Conservation (phyloP, 1,139 yeast species). For the Diutina rugosa region DNA sequence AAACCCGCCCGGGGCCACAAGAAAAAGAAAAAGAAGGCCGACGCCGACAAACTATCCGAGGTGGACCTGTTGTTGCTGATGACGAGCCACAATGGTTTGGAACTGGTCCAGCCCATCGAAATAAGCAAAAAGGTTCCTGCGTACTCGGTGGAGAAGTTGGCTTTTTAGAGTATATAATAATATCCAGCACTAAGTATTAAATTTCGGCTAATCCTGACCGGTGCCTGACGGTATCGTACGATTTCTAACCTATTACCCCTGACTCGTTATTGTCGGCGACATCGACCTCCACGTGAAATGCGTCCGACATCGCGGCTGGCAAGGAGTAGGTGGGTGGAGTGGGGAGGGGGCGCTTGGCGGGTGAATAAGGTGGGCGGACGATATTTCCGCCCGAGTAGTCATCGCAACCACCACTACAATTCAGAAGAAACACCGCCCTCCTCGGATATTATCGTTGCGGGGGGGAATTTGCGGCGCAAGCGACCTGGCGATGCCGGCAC, state of each 20-base stretch:
- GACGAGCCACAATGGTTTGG: neutral
- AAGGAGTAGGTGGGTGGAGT: too few relatives aligned
- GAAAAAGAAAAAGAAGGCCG: conserved; percentile 10
- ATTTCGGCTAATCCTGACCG: neutral
- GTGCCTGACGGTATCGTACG: neutral
- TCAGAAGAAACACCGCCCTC: too few relatives aligned
- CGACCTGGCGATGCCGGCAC: too few relatives aligned
- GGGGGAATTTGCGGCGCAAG: too few relatives aligned
- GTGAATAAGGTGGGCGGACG: too few relatives aligned
- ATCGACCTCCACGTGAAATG: too few relatives aligned
- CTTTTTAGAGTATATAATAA: neutral
- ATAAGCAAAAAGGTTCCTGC: neutral
- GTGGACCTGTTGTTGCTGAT: neutral
- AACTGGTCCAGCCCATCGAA: neutral
- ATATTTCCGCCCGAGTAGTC: too few relatives aligned
- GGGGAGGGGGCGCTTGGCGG: too few relatives aligned
- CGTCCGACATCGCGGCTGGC: too few relatives aligned
- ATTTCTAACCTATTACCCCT: neutral
- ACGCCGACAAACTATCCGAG: conserved; percentile 3
- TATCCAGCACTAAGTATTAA: neutral
- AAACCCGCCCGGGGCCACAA: conserved; percentile 9
- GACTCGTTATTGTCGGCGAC: too few relatives aligned
- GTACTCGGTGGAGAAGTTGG: conserved; percentile 1
- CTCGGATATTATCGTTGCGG: too few relatives aligned
- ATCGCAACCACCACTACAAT: too few relatives aligned